These are phyloP conservation scores for Corylus heterophylla DNA, from an alignment of 306 rosid species.

Conservation along the genomic window DNA sequence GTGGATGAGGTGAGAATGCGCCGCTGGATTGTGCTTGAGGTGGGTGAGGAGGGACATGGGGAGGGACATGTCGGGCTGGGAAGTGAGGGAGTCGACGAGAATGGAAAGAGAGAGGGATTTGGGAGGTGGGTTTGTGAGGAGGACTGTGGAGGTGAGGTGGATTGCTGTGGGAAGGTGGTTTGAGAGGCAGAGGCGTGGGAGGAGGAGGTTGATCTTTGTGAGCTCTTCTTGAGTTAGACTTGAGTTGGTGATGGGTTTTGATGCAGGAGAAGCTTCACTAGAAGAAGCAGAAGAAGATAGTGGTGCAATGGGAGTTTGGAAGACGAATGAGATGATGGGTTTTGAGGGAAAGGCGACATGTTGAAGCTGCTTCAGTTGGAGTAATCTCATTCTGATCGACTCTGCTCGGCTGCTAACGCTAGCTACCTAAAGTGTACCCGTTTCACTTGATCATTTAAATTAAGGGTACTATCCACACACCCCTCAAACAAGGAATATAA, in stretches of 20 bases:
- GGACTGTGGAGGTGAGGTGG: constrained; percentile 45
- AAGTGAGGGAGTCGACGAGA: constrained; percentile 48
- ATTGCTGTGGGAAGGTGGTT: constrained; percentile 52
- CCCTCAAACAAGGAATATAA: no score
- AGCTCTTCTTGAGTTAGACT: constrained; percentile 41
- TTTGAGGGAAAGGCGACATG: constrained; percentile 11
- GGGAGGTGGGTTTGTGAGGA: constrained; percentile 52
- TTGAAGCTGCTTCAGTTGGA: constrained; percentile 2
- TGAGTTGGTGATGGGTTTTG: not conserved
- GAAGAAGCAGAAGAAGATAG: constrained; percentile 9
- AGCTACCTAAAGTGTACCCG: no score
- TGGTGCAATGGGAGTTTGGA: not conserved
- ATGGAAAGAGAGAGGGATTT: constrained; percentile 46
- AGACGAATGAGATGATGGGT: not conserved
- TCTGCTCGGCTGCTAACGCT: not conserved
- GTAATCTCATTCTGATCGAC: constrained; percentile 3
- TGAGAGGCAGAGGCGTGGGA: constrained; percentile 65
- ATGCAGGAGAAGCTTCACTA: constrained; percentile 6
- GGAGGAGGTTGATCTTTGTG: constrained; percentile 45
- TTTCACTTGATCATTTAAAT: no score
- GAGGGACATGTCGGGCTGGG: constrained; percentile 45
- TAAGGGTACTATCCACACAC: no score
- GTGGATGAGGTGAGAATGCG: constrained; percentile 39
- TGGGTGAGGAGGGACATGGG: constrained; percentile 67
- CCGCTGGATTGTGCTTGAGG: constrained; percentile 43